phyloP scores from a whole-genome alignment of 2,329 filamentous ascomycete genomes.

The Microcyclospora pomicola region DNA sequence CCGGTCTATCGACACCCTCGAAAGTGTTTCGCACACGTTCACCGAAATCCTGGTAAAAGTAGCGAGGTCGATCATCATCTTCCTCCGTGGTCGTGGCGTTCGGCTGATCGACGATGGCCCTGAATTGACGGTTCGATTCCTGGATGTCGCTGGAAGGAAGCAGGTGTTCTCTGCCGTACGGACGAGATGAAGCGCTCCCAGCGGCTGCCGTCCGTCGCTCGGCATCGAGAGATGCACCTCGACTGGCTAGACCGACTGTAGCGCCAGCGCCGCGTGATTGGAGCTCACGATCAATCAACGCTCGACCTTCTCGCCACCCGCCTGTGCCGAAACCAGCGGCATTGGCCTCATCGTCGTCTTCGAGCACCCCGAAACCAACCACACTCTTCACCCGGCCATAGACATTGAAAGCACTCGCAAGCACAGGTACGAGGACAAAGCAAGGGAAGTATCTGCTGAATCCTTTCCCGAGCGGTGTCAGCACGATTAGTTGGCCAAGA shows the following conservation, averaged over 20 bases:
- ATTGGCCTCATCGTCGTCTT: slow-evolving; percentile 58
- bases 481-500: slow-evolving; percentile 66
- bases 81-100: slow-evolving; percentile 41
- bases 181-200: slow-evolving; percentile 2
- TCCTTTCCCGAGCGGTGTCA: slow-evolving; percentile 67
- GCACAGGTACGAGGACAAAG: slow-evolving; percentile 72
- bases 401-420: slow-evolving; percentile 74
- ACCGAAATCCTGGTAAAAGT: slow-evolving; percentile 70
- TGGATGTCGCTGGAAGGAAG: slow-evolving; percentile 9
- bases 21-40: slow-evolving; percentile 86
- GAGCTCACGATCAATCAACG: slow-evolving; percentile 74
- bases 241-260: slow-evolving; percentile 22
- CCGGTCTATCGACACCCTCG: slow-evolving; percentile 66
- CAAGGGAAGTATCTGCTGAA: slow-evolving; percentile 85
- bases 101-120: slow-evolving; percentile 18
- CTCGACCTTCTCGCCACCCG: slow-evolving; percentile 81
- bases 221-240: slow-evolving; percentile 15
- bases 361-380: slow-evolving; percentile 65
- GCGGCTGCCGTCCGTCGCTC: slow-evolving; percentile 8
- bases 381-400: slow-evolving; percentile 68
- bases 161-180: slow-evolving; percentile 1
- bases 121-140: slow-evolving; percentile 19
- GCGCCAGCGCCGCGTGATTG: slow-evolving; percentile 26
- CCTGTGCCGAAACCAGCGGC: slow-evolving; percentile 57
- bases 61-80: slow-evolving; percentile 47